These are phyloP conservation scores for Fraxinus xanthoxyloides DNA, from an alignment of 305 asterid species.

Conservation along the genomic window DNA sequence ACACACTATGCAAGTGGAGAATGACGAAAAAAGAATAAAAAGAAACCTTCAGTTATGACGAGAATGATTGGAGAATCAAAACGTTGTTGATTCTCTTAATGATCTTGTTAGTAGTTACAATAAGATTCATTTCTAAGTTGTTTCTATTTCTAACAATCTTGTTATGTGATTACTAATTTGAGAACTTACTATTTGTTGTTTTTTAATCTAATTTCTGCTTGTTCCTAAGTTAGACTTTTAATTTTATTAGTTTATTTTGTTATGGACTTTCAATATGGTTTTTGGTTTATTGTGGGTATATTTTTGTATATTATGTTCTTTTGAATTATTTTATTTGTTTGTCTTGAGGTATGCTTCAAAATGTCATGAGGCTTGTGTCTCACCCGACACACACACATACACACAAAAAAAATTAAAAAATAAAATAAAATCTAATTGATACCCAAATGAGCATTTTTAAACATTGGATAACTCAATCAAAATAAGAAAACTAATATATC, in stretches of 20 bases:
- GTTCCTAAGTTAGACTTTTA: neutral
- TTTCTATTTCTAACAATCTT: neutral
- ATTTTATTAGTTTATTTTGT: too few relatives aligned
- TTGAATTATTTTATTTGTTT: too few relatives aligned
- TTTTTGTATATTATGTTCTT: neutral
- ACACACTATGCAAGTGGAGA: neutral
- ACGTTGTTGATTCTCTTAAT: neutral
- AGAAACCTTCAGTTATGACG: too few relatives aligned
- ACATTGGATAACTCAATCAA: neutral
- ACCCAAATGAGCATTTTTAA: too few relatives aligned
- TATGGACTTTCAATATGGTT: neutral
- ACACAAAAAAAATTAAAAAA: too few relatives aligned
- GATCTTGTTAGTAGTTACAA: neutral
- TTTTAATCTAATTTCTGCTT: neutral
- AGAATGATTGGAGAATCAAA: neutral
- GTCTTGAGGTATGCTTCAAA: neutral
- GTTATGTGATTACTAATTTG: neutral
- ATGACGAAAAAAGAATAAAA: neutral
- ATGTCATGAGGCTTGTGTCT: neutral
- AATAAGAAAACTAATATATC: neutral
- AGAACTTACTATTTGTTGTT: neutral
- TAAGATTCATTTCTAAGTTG: neutral
- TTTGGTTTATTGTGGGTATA: too few relatives aligned
- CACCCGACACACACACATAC: neutral
- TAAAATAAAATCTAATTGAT: too few relatives aligned